Base-by-base conservation (phyloP, 768 basidiomycete species). In the Boletellus ananas region DNA sequence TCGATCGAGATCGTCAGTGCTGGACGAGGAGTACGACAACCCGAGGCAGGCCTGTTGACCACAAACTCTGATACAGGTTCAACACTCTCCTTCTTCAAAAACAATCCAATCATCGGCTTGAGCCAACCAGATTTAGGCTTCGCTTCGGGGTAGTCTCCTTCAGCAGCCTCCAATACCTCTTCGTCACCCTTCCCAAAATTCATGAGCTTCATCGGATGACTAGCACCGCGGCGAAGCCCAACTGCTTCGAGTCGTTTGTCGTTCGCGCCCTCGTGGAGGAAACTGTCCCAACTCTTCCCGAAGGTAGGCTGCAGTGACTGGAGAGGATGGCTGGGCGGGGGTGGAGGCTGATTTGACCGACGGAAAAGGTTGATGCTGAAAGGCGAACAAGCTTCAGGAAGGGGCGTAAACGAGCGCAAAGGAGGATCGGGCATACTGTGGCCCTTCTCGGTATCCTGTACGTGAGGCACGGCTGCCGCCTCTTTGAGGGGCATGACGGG, bases 351-450 rank as follows among this genome's bases (percentile, higher is more conserved):
- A 41, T 61, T 67, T n/a, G 74, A 67, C 18, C 65, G 60, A 56
- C 69, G 68, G 54, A 76, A 73, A 5, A 71, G 68, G 50, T 69
- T 70, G 34, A 66, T 54, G 41, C 57, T 63, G 25, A 62, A 55
- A 10, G 62, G 53, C 36, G 63, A 65, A 49, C 34, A 70, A 71
- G 18, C 45, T 36, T 70, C 66, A n/a, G 77, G 75, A 52, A 79
- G 66, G 7, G 79, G 81, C 25, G 77, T 78, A 51, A 83, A 83
- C 20, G 74, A 74, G 14, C 70, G 70, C 16, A 76, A 55, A 35
- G 73, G 64, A 25, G 59, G 52, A 47, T 64, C 56, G 36, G 31
- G 34, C 34, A 45, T 34, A n/a, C 50, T 51, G 18, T 56, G 37
- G 29, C 55, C 62, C 49, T 68, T 62, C 49, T 63, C 59, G 42